These are phyloP conservation scores for Vanilla planifolia DNA, from an alignment of 106 monocot genomes.

Conservation along the genomic window DNA sequence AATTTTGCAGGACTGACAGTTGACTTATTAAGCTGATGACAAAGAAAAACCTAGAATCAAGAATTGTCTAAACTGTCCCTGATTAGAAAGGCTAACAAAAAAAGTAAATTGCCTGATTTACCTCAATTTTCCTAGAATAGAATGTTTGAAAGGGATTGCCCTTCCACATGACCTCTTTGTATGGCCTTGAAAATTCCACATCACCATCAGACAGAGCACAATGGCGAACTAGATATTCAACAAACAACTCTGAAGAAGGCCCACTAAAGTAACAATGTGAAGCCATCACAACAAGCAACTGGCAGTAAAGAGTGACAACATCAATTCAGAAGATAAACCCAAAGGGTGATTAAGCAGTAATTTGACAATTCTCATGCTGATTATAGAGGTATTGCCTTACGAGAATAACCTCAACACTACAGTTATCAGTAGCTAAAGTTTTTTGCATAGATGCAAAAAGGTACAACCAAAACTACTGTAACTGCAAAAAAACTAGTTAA, in stretches of 20 bases:
- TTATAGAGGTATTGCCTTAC: too few species aligned
- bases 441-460: too few species aligned
- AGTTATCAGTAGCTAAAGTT: too few species aligned
- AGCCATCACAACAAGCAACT: conserved; percentile 98
- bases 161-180: conserved; percentile 30
- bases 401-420: too few species aligned
- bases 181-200: conserved; percentile 33
- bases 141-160: conserved; percentile 43
- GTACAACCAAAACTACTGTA: too few species aligned
- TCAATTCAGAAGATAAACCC: conserved; percentile 8
- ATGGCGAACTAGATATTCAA: conserved; percentile 78
- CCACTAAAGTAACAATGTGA: conserved; percentile 88
- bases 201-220: conserved; percentile 79
- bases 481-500: too few species aligned
- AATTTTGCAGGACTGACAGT: conserved; percentile 50
- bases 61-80: not conserved
- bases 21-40: conserved; percentile 42
- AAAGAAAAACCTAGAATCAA: conserved; percentile 5
- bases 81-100: not conserved
- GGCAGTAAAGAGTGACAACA: conserved; percentile 22
- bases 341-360: too few species aligned
- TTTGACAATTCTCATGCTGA: too few species aligned
- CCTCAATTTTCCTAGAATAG: conserved; percentile 67
- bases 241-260: conserved; percentile 55
- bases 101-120: too few species aligned